phyloP scores from a whole-genome alignment of 2,329 filamentous ascomycete species.

The Ophiostoma ips region DNA sequence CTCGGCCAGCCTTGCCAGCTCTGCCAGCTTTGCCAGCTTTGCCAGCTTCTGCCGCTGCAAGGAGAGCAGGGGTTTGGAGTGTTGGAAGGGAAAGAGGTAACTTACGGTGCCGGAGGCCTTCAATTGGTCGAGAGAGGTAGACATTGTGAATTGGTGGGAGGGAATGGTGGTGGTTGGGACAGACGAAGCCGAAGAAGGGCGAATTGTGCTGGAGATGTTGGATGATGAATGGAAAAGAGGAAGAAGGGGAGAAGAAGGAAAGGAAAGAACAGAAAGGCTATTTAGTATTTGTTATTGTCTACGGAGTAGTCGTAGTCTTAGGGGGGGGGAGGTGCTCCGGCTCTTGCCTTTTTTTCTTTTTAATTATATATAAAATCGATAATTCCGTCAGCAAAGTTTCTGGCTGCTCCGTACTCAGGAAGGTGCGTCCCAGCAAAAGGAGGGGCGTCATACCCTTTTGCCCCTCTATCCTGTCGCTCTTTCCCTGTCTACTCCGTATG shows the following conservation, averaged over 20 bases:
- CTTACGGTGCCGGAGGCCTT: constrained; percentile 93
- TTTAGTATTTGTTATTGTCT: neutral
- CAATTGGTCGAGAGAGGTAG: constrained; percentile 87
- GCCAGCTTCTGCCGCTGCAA: neutral
- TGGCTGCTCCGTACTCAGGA: neutral
- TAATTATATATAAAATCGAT: neutral
- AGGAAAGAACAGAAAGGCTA: constrained; percentile 5
- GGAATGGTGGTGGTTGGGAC: constrained; percentile 7
- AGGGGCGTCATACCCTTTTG: neutral
- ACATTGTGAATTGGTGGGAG: constrained; percentile 39
- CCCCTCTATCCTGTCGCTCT: neutral
- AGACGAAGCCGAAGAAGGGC: neutral
- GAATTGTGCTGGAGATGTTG: neutral
- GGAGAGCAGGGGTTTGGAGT: too few species aligned
- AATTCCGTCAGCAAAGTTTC: neutral
- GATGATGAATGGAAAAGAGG: neutral
- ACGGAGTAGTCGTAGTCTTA: too few species aligned
- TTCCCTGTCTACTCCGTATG: neutral
- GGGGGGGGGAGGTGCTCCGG: too few species aligned
- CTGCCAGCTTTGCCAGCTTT: neutral
- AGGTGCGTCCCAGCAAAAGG: neutral
- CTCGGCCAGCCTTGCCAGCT: too few species aligned
- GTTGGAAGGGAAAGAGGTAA: constrained; percentile 20
- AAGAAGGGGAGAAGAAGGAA: neutral
- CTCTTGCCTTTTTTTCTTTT: too few species aligned